Evolutionary conservation across 805 yeast genomes (phyloP), one percentile per base, ranked within the genome.

Genomic region (Sporopachydermia quercuum): DNA sequence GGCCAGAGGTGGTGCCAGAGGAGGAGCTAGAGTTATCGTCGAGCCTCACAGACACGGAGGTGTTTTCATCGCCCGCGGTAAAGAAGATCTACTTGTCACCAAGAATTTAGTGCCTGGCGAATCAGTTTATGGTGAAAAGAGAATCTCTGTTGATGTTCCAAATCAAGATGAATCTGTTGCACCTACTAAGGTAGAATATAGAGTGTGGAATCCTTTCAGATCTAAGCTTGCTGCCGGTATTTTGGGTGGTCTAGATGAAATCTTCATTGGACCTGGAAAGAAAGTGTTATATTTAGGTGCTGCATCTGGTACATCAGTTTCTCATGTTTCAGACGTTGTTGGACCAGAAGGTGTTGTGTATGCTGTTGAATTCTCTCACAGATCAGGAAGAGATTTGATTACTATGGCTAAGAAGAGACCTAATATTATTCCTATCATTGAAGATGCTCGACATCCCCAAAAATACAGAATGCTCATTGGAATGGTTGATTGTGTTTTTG

Each of bases 391-490:
- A 74, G 98, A 91, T 67, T 76, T 91, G 67, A 89, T 91, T 57
- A 84, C 93, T 57, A 91, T 91, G 98, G 98, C 98, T 61, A 91
- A 89, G 78, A 91, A 91, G 93, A 84, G 98, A 76, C 97, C 98
- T 49, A 91, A 91, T 60, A 93, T 91, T 43, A 85, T 91, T 51
- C 98, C 98, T 57, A 91, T 91, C 65, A 87, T 91, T 62, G 98
- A 91, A 68, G 98, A 91, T 70, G 98, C 98, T 48, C 87, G 98
- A 74, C 98, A 91, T 70, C 98, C 98, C 58, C 98, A 91, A 65
- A 91, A 91, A 69, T 91, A 91, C 79, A 80, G 98, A 73, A 91
- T 91, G 98, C 75, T 91, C 55, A 72, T 91, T 48, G 94, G 96
- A 57, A 91, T 91, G 98, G 98, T 91, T 50, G 98, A 91, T 65